Percentiles rank a stretch among this genome's conserved stretches.
Conservation (phyloP, 495 filamentous ascomycete genomes). For the Thermothielavioides terrestris region DNA sequence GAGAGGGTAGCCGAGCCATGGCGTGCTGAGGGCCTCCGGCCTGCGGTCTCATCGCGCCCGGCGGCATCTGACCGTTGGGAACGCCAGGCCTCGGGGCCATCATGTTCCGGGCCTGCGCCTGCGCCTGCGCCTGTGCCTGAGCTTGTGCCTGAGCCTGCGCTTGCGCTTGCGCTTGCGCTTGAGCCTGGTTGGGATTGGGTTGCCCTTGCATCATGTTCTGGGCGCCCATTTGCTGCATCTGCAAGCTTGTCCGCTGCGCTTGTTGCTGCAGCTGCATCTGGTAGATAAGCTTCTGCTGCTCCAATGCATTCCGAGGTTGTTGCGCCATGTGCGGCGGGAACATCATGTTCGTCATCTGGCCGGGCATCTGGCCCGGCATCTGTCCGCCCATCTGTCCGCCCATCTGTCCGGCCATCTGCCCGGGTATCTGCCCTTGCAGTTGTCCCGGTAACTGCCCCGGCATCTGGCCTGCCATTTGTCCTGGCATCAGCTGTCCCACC, state of each 20-base stretch:
- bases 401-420: constrained; percentile 19
- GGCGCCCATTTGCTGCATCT: constrained; percentile 35
- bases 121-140: constrained; percentile 29
- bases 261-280: constrained; percentile 66
- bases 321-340: constrained; percentile 46
- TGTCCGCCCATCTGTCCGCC: constrained; percentile 15
- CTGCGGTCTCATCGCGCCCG: constrained; percentile 35
- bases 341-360: constrained; percentile 28
- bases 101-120: constrained; percentile 35
- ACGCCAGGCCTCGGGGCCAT: constrained; percentile 39
- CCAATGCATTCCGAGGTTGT: constrained; percentile 41
- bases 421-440: constrained; percentile 16
- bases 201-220: constrained; percentile 33
- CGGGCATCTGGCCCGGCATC: constrained; percentile 16
- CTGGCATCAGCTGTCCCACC: constrained; percentile 17
- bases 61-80: constrained; percentile 42
- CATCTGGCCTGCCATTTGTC: constrained; percentile 13
- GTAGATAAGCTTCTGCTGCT: constrained; percentile 51
- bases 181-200: constrained; percentile 3
- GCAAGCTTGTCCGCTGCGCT: constrained; percentile 49
- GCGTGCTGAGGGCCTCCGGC: constrained; percentile 21
- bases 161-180: constrained; percentile 9
- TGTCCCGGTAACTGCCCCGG: constrained; percentile 14
- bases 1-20: constrained; percentile 30
- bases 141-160: constrained; percentile 12